A percentile compares a stretch with the other conserved stretches of the same genome.
phyloP scores from a whole-genome alignment of 805 yeast genomes.

The Candida ipomoeae region DNA sequence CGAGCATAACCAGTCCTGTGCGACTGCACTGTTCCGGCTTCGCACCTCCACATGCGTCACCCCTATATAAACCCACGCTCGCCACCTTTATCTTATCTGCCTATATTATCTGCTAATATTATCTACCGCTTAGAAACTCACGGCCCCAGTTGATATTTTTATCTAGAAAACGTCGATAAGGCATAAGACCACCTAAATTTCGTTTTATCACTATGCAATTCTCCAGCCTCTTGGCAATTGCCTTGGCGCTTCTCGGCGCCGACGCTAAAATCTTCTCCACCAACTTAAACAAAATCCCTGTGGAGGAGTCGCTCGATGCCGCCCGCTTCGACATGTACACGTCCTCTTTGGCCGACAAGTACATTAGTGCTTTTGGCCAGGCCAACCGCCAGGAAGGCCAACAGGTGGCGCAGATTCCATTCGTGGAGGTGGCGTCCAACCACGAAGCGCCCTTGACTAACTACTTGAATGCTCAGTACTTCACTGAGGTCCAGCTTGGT shows the following conservation, averaged over 20 bases:
- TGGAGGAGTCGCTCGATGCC: constrained; percentile 53
- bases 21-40: constrained; percentile 1
- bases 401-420: constrained; percentile 19
- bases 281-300: constrained; percentile 55
- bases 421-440: constrained; percentile 13
- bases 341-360: constrained; percentile 57
- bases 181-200: background rate
- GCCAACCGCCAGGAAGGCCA: constrained; percentile 17
- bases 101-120: background rate
- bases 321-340: constrained; percentile 51
- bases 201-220: constrained; percentile 26
- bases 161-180: too few species aligned
- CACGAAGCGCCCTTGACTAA: constrained; percentile 86
- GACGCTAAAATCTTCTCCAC: constrained; percentile 54
- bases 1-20: background rate
- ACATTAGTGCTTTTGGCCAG: constrained; percentile 46
- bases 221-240: constrained; percentile 40
- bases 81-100: constrained; percentile 11
- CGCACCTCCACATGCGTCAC: constrained; percentile 2
- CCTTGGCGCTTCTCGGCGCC: constrained; percentile 33
- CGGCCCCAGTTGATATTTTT: background rate
- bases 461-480: constrained; percentile 94
- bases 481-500: constrained; percentile 84
- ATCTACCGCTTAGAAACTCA: background rate
- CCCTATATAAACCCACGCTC: constrained; percentile 7